These are phyloP conservation scores for Lactifluus echinatus DNA, from an alignment of 768 basidiomycete genomes.

Conservation along the genomic window DNA sequence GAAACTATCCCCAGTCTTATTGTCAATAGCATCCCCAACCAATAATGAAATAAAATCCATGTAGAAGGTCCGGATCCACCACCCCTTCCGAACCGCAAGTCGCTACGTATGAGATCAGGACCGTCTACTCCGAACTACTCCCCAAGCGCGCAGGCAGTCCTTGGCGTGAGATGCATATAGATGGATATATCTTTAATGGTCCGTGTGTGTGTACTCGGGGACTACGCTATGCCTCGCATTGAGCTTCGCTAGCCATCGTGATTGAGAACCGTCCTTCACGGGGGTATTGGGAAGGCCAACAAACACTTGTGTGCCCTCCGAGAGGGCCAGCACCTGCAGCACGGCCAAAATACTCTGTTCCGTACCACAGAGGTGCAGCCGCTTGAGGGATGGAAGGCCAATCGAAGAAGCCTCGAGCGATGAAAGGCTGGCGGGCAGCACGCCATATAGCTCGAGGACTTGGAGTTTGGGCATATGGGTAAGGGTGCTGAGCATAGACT, in stretches of 20 bases:
- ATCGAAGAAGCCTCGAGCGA: background rate
- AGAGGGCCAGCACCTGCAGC: background rate
- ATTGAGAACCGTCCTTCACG: background rate
- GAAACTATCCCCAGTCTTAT: too few species aligned
- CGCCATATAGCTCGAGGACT: constrained; percentile 7
- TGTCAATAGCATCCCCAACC: too few species aligned
- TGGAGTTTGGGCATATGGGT: background rate
- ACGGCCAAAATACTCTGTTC: background rate
- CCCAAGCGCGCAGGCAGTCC: background rate
- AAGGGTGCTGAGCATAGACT: constrained; percentile 1
- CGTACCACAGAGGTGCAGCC: constrained; percentile 1
- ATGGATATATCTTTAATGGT: background rate
- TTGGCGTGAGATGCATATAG: background rate
- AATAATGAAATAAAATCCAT: too few species aligned
- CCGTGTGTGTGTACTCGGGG: background rate
- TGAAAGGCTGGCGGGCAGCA: background rate
- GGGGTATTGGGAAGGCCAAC: background rate
- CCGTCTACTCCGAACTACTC: background rate
- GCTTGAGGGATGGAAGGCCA: background rate
- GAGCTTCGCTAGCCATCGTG: background rate
- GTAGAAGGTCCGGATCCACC: too few species aligned
- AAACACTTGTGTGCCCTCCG: background rate
- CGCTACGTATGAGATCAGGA: too few species aligned
- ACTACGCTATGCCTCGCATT: background rate
- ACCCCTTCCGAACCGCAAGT: too few species aligned